Evolutionary conservation across 306 rosid genomes (phyloP).

Genomic region (Cotoneaster glaucophyllus): DNA sequence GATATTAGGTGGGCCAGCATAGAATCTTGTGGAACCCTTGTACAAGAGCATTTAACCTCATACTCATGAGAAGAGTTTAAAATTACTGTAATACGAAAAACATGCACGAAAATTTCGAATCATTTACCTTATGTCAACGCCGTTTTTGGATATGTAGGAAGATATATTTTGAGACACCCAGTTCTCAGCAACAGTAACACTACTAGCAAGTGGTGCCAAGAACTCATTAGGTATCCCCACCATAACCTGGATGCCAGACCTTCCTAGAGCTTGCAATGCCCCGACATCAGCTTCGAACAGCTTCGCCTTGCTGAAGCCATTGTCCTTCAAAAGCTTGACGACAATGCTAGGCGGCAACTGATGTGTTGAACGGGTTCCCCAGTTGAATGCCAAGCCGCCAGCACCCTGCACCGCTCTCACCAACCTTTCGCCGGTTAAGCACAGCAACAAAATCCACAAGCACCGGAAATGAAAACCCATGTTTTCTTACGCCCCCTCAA

Average conservation of each 20-base stretch:
- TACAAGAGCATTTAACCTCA: not conserved
- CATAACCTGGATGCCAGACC: conserved; percentile 75
- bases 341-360: conserved; percentile 54
- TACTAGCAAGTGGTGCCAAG: conserved; percentile 53
- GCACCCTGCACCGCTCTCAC: conserved; percentile 44
- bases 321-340: conserved; percentile 72
- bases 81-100: not conserved
- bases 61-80: not conserved
- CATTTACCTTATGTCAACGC: conserved; percentile 63
- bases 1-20: not conserved
- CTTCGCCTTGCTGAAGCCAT: conserved; percentile 80
- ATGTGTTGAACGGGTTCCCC: conserved; percentile 79
- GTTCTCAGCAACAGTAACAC: conserved; percentile 52
- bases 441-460: conserved; percentile 36
- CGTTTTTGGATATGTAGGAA: conserved; percentile 48
- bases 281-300: conserved; percentile 80
- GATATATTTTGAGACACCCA: conserved; percentile 88
- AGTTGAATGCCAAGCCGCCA: conserved; percentile 75
- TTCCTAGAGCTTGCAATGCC: conserved; percentile 74
- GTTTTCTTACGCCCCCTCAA: not conserved
- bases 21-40: not conserved
- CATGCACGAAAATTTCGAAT: not conserved
- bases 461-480: conserved; percentile 43
- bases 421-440: conserved; percentile 36
- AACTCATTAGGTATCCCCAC: conserved; percentile 85